Evolutionary conservation across 768 basidiomycete species (phyloP).

Genomic region (Tricholoma bakamatsutake): DNA sequence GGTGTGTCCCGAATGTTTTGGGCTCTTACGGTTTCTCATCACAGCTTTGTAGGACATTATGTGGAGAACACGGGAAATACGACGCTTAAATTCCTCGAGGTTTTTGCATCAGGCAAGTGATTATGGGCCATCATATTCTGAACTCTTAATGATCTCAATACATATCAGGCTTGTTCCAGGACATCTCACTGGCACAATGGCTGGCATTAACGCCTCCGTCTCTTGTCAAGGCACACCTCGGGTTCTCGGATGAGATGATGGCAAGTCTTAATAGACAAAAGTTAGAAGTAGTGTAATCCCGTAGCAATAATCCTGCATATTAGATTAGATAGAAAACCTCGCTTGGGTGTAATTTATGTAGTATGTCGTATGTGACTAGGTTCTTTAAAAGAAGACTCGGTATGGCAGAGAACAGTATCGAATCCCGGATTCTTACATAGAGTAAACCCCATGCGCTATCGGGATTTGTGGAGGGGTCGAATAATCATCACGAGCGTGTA

Average conservation of each 20-base stretch:
- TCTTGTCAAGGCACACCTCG: conserved; percentile 58
- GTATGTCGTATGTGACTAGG: not conserved
- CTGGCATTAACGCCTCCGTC: conserved; percentile 53
- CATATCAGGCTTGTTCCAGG: conserved; percentile 34
- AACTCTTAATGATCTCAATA: conserved; percentile 12
- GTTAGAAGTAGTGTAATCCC: not conserved
- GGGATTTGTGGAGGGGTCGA: too few relatives aligned
- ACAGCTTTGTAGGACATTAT: conserved; percentile 35
- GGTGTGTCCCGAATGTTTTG: conserved; percentile 16
- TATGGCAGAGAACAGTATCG: too few relatives aligned
- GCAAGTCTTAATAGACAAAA: conserved; percentile 33
- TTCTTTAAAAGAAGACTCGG: not conserved
- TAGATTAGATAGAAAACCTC: too few relatives aligned
- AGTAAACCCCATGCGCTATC: too few relatives aligned
- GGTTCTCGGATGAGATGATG: conserved; percentile 45
- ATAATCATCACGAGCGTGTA: too few relatives aligned
- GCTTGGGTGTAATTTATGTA: too few relatives aligned
- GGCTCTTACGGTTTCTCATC: not conserved
- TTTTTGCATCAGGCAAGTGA: conserved; percentile 47
- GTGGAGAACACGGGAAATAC: conserved; percentile 61
- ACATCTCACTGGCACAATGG: conserved; percentile 56
- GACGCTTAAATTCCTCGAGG: conserved; percentile 53
- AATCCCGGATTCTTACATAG: too few relatives aligned
- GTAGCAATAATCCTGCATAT: too few relatives aligned
- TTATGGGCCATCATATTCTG: not conserved